phyloP scores from a whole-genome alignment of 305 asterid genomes.

The Fraxinus baroniana region DNA sequence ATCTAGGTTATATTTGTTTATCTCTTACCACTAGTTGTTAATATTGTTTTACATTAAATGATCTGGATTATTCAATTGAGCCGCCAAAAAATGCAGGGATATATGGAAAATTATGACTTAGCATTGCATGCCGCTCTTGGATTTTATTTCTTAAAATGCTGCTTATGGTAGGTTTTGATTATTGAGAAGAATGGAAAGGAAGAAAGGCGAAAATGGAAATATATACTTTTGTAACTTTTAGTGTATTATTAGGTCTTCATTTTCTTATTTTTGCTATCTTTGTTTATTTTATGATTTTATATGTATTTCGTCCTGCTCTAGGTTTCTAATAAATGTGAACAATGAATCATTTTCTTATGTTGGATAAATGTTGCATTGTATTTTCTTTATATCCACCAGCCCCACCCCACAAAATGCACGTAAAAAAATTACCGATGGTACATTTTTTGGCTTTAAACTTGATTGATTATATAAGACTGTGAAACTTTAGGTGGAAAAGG shows the following conservation, averaged over 20 bases:
- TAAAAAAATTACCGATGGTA: background rate
- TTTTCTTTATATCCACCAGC: background rate
- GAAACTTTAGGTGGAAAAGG: background rate
- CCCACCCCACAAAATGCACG: background rate
- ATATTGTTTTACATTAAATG: background rate
- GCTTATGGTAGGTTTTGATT: background rate
- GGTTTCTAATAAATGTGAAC: background rate
- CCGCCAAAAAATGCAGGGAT: background rate
- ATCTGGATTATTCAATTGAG: background rate
- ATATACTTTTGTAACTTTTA: background rate
- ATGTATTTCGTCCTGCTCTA: background rate
- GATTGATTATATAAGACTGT: background rate
- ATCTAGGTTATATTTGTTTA: background rate
- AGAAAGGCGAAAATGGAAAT: background rate
- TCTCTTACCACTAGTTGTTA: background rate
- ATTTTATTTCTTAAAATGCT: background rate
- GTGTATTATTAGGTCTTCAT: background rate
- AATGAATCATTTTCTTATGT: background rate
- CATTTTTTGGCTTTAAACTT: background rate
- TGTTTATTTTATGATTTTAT: background rate
- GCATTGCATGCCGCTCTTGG: background rate
- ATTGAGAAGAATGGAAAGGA: background rate
- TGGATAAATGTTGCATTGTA: background rate
- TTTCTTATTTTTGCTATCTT: background rate
- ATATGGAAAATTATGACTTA: background rate